These are phyloP conservation scores for Tuber magnatum DNA, from an alignment of 495 filamentous ascomycete genomes.

Conservation along the genomic window DNA sequence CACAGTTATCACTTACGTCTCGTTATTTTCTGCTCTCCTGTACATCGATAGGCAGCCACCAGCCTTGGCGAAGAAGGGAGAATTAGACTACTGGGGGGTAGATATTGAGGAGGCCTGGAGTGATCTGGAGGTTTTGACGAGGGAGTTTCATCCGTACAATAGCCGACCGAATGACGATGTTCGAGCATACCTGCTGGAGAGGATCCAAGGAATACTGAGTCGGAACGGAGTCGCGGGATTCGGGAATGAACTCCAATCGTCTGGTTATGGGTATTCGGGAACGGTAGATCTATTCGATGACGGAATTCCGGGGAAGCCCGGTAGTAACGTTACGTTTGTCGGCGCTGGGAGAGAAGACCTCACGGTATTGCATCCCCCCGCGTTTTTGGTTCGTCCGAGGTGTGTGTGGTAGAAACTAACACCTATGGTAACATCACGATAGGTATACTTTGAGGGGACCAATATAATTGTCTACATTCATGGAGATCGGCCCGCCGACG, in stretches of 20 bases:
- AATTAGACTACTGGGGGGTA: constrained; percentile 53
- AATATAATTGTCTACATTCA: constrained; percentile 90
- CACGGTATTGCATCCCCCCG: constrained; percentile 15
- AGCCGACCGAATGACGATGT: constrained; percentile 73
- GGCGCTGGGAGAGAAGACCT: constrained; percentile 35
- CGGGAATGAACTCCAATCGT: background rate
- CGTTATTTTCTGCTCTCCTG: constrained; percentile 53
- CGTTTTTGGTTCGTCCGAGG: too few species aligned
- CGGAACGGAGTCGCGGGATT: constrained; percentile 47
- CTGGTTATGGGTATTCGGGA: constrained; percentile 14
- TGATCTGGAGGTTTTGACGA: constrained; percentile 69
- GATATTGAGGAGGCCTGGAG: constrained; percentile 79
- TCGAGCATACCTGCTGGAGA: constrained; percentile 63
- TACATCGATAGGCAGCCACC: constrained; percentile 34
- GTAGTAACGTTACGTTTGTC: constrained; percentile 66
- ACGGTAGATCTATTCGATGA: constrained; percentile 70
- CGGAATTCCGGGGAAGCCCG: constrained; percentile 38
- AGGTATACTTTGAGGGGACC: constrained; percentile 83
- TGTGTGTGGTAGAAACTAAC: background rate
- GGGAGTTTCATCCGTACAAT: constrained; percentile 77
- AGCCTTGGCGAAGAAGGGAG: constrained; percentile 50
- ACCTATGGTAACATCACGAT: constrained; percentile 39
- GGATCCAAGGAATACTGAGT: constrained; percentile 61
- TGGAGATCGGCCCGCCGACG: constrained; percentile 67
- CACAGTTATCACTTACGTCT: constrained; percentile 61